Evolutionary conservation across 2,329 filamentous ascomycete genomes (phyloP).

Genomic region (Pseudopyrenochaeta lycopersici): DNA sequence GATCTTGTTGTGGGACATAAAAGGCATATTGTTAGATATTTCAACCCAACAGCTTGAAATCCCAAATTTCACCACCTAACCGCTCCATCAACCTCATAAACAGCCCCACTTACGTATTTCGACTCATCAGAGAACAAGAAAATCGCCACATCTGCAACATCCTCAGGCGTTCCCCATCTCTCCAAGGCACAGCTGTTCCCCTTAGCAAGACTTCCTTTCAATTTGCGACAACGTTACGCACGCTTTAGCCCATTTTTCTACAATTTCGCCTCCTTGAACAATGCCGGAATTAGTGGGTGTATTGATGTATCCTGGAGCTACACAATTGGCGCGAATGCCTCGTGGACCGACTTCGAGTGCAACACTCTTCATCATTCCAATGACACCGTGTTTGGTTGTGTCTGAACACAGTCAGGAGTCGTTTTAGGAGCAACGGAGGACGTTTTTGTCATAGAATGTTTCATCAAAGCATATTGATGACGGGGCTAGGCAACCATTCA

Average conservation of each 20-base stretch:
- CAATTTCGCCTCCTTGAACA: constrained; percentile 4
- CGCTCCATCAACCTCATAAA: constrained; percentile 17
- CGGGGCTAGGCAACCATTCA: no score
- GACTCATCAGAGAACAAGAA: constrained; percentile 10
- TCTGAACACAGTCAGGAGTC: neutral
- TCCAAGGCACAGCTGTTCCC: constrained; percentile 4
- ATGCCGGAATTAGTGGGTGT: constrained; percentile 8
- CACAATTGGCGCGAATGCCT: constrained; percentile 6
- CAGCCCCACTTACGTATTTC: constrained; percentile 9
- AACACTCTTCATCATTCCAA: constrained; percentile 10
- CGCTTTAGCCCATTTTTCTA: constrained; percentile 7
- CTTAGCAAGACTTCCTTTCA: neutral
- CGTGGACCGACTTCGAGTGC: constrained; percentile 4
- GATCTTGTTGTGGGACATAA: no score
- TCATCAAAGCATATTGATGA: no score
- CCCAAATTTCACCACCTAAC: constrained; percentile 6
- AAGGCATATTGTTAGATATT: no score
- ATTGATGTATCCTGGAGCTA: constrained; percentile 10
- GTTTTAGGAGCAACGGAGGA: no score
- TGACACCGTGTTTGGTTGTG: constrained; percentile 9
- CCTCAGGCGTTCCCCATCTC: constrained; percentile 9
- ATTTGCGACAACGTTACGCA: neutral
- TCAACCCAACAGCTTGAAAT: no score
- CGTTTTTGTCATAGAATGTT: no score
- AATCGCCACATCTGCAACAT: constrained; percentile 13